Base-by-base conservation (phyloP, 805 yeast genomes). In the Lachancea meyersii region DNA sequence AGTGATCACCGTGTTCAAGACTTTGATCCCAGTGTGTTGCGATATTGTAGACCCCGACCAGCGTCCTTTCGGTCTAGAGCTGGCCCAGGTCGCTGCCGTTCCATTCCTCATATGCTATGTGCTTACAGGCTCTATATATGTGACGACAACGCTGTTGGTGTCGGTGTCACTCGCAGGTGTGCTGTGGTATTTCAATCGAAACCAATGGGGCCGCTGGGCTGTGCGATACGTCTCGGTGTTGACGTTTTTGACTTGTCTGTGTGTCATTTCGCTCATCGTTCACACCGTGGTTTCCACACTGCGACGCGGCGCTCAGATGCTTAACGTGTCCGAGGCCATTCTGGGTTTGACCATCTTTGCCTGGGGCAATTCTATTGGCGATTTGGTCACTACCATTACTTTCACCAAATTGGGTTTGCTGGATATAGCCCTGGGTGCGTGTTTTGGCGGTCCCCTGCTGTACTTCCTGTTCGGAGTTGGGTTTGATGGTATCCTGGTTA, bases 361-460 rank as follows among this genome's bases (percentile, higher is more conserved):
- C 0, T 65, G 91, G 45, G 97, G 98, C 4, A 93, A 91, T 60
- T 89, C 96, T 1, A 67, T 85, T 5, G 97, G 97, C 5, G 98
- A 91, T 57, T 67, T 89, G 36, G 79, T 89, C 1, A 82, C 96
- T 0, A 87, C 91, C 52, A 60, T 82, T 27, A 82, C 94, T 0
- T 76, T 91, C 20, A 88, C 95, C 0, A 69, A 69, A 44, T 75
- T 86, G 72, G 96, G 95, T 0, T 80, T 77, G 65, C 86, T 95
- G 0, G 72, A 83, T 35, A 84, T 91, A 84, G 97, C 97, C 0
- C 69, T 93, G n/a, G 85, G 93, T 22, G 96, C 97, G 0, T 89
- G 97, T 56, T 83, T 89, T 60, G 97, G 97, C 0, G 87, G 96
- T 1, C 97, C 97, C 0, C 64, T 91, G 44, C 60, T 93, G 32